Percentiles rank a stretch among this genome's conserved stretches.
These are phyloP conservation scores for Rhodotorula glutinis DNA, from an alignment of 1,284 basidiomycete species.

Conservation along the genomic window DNA sequence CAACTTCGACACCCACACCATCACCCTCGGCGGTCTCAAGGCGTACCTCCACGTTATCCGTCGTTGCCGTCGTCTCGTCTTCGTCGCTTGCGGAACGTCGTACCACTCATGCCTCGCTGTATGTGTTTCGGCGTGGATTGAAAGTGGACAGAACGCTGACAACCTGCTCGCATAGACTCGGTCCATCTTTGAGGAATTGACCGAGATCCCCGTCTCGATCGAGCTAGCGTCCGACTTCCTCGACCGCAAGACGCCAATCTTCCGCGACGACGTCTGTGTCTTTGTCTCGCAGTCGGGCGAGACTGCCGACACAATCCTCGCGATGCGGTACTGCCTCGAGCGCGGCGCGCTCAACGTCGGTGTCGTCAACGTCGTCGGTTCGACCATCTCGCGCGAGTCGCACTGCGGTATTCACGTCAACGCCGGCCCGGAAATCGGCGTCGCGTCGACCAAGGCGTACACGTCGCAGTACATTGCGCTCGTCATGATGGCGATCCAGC, in stretches of 20 bases:
- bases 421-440: slow-evolving; percentile 98
- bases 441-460: slow-evolving; percentile 99
- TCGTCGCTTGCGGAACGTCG: slow-evolving; percentile 95
- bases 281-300: slow-evolving; percentile 98
- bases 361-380: slow-evolving; percentile 96
- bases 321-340: slow-evolving; percentile 93
- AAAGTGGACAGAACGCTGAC: not conserved
- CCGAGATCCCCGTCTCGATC: slow-evolving; percentile 96
- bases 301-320: slow-evolving; percentile 96
- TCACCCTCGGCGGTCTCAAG: slow-evolving; percentile 92
- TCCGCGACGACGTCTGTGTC: slow-evolving; percentile 96
- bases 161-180: slow-evolving; percentile 60
- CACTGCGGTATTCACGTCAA: slow-evolving; percentile 99
- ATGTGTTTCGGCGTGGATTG: slow-evolving; percentile 27
- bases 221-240: slow-evolving; percentile 98
- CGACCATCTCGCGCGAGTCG: slow-evolving; percentile 69
- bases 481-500: slow-evolving; percentile 95
- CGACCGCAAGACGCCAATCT: slow-evolving; percentile 98
- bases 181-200: slow-evolving; percentile 97
- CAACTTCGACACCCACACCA: slow-evolving; percentile 90
- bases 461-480: slow-evolving; percentile 99
- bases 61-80: slow-evolving; percentile 89
- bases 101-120: slow-evolving; percentile 94
- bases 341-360: slow-evolving; percentile 93
- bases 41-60: slow-evolving; percentile 95